phyloP scores from a whole-genome alignment of 2,329 filamentous ascomycete species.

The Apiospora phragmitis region DNA sequence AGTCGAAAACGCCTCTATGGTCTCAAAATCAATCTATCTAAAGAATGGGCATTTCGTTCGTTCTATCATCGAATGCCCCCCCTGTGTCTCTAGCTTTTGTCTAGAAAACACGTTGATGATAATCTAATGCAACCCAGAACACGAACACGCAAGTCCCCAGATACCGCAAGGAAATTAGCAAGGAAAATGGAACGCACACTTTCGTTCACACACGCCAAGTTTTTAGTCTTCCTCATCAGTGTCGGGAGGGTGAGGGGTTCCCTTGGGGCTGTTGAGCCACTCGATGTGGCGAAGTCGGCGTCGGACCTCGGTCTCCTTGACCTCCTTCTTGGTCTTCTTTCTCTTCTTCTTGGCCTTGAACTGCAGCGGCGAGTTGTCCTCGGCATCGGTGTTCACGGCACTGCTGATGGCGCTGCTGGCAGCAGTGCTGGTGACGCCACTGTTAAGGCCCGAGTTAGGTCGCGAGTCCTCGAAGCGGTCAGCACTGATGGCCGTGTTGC shows the following conservation, averaged over 20 bases:
- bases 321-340: slow-evolving; percentile 96
- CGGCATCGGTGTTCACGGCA: slow-evolving; percentile 77
- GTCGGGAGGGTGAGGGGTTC: slow-evolving; percentile 74
- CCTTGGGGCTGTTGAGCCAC: slow-evolving; percentile 84
- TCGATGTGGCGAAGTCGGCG: slow-evolving; percentile 83
- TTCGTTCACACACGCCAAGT: not conserved
- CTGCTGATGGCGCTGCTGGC: slow-evolving; percentile 57
- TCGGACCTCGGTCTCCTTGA: slow-evolving; percentile 90
- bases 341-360: slow-evolving; percentile 93
- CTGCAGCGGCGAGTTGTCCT: slow-evolving; percentile 79
- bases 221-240: slow-evolving; percentile 69
- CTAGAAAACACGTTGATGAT: not conserved
- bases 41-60: not conserved
- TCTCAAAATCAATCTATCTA: slow-evolving; percentile 6
- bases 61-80: not conserved
- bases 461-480: slow-evolving; percentile 87
- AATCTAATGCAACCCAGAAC: slow-evolving; percentile 4
- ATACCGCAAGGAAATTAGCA: not conserved
- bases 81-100: not conserved
- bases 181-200: not conserved
- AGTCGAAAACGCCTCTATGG: slow-evolving; percentile 1
- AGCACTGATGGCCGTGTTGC: slow-evolving; percentile 69
- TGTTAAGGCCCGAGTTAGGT: slow-evolving; percentile 58
- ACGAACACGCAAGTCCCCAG: not conserved
- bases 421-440: slow-evolving; percentile 55